These are phyloP conservation scores for Apostasia ramifera DNA, from an alignment of 106 monocot genomes.

Conservation along the genomic window DNA sequence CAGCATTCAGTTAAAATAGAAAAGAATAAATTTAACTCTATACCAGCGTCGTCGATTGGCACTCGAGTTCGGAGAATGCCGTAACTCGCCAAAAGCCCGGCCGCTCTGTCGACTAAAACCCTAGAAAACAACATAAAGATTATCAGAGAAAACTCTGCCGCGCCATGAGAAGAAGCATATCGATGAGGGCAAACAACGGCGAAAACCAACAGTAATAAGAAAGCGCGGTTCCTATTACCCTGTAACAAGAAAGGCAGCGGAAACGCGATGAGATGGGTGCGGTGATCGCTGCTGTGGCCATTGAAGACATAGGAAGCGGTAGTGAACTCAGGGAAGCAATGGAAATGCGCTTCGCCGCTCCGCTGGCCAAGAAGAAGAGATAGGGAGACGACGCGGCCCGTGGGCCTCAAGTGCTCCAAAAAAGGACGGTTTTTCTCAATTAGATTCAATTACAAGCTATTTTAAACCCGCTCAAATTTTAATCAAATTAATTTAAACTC, in stretches of 20 bases:
- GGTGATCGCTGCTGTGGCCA: neutral
- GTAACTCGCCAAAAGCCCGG: neutral
- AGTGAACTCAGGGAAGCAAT: too few species aligned
- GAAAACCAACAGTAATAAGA: neutral
- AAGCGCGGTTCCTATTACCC: neutral
- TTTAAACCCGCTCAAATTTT: too few species aligned
- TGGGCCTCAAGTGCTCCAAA: neutral
- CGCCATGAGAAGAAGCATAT: too few species aligned
- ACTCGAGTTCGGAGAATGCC: neutral
- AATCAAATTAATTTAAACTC: too few species aligned
- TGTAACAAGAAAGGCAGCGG: neutral
- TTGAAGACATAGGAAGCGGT: too few species aligned
- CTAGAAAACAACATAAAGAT: neutral
- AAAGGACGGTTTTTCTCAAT: too few species aligned
- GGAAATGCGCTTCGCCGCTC: neutral
- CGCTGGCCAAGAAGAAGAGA: constrained; percentile 3
- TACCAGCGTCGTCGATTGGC: neutral
- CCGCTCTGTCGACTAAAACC: neutral
- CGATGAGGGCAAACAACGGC: neutral
- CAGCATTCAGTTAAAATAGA: neutral
- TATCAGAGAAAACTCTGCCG: too few species aligned
- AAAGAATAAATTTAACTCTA: neutral
- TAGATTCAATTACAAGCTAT: too few species aligned
- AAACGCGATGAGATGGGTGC: neutral
- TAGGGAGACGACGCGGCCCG: neutral